A percentile compares a stretch with the other conserved stretches of the same genome.
phyloP scores from a whole-genome alignment of 805 yeast species.

The Saturnispora besseyi region DNA sequence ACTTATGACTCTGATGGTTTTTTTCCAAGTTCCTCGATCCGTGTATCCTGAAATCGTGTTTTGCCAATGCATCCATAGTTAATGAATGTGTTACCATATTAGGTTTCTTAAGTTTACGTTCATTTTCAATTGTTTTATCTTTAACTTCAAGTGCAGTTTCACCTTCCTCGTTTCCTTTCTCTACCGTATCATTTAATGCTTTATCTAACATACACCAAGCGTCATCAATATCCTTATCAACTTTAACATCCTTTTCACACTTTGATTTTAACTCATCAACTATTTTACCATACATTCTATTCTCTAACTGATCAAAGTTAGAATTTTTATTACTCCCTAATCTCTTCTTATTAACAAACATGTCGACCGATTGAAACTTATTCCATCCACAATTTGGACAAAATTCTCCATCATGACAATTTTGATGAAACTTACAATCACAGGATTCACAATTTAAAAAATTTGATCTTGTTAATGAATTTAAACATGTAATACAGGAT shows the following conservation, averaged over 20 bases:
- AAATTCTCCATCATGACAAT: constrained; percentile 22
- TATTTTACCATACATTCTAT: constrained; percentile 3
- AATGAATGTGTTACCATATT: constrained; percentile 4
- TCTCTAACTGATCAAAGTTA: constrained; percentile 5
- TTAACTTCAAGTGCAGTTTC: not conserved
- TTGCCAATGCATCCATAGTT: constrained; percentile 12
- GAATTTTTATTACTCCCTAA: constrained; percentile 6
- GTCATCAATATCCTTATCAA: not conserved
- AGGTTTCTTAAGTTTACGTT: constrained; percentile 9
- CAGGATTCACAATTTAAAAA: constrained; percentile 28
- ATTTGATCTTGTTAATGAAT: constrained; percentile 18
- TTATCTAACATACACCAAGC: constrained; percentile 12
- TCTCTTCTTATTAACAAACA: constrained; percentile 10
- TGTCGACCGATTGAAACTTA: constrained; percentile 11
- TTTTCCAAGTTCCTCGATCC: not conserved
- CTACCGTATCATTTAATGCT: not conserved
- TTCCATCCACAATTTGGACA: constrained; percentile 31
- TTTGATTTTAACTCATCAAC: constrained; percentile 7
- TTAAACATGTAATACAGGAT: constrained; percentile 9
- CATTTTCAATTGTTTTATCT: not conserved
- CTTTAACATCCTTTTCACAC: not conserved
- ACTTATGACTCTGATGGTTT: not conserved
- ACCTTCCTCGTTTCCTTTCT: not conserved
- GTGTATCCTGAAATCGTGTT: constrained; percentile 3
- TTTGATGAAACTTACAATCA: constrained; percentile 25